phyloP scores from a whole-genome alignment of 2,329 filamentous ascomycete genomes.

The Botrytis elliptica region DNA sequence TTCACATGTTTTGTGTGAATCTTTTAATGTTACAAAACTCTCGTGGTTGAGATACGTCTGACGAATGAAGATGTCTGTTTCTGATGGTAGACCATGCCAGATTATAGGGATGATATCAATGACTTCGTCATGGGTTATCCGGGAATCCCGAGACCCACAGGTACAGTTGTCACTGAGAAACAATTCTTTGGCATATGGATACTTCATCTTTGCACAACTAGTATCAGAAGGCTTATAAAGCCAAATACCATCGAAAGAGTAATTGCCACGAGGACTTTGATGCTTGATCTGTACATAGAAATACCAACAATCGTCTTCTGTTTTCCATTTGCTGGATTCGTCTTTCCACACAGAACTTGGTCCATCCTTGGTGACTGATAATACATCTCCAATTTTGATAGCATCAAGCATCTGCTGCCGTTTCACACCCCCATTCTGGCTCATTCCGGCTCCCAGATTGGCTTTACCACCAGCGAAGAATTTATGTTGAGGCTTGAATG shows the following conservation, averaged over 20 bases:
- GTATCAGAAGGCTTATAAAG: constrained; percentile 72
- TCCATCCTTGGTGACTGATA: constrained; percentile 46
- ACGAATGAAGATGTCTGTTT: constrained; percentile 62
- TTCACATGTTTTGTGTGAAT: constrained; percentile 54
- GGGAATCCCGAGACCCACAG: constrained; percentile 46
- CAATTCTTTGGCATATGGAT: constrained; percentile 69
- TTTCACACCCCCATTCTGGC: constrained; percentile 8
- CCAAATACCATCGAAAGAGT: constrained; percentile 66
- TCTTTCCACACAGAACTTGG: constrained; percentile 57
- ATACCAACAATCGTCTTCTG: constrained; percentile 61
- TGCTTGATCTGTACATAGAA: constrained; percentile 64
- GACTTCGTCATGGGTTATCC: constrained; percentile 56
- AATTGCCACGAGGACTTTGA: constrained; percentile 38
- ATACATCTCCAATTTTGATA: constrained; percentile 50
- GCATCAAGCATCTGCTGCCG: constrained; percentile 46
- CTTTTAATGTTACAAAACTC: constrained; percentile 59
- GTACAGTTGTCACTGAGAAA: constrained; percentile 77
- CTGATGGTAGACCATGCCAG: constrained; percentile 52
- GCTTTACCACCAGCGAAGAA: background rate
- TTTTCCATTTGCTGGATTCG: constrained; percentile 45
- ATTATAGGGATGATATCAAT: constrained; percentile 56
- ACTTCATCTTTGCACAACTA: constrained; percentile 63
- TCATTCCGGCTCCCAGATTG: background rate
- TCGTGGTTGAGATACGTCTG: constrained; percentile 64
- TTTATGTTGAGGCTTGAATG: background rate